These are phyloP conservation scores for Aspergillus bridgeri DNA, from an alignment of 495 filamentous ascomycete genomes.

Conservation along the genomic window DNA sequence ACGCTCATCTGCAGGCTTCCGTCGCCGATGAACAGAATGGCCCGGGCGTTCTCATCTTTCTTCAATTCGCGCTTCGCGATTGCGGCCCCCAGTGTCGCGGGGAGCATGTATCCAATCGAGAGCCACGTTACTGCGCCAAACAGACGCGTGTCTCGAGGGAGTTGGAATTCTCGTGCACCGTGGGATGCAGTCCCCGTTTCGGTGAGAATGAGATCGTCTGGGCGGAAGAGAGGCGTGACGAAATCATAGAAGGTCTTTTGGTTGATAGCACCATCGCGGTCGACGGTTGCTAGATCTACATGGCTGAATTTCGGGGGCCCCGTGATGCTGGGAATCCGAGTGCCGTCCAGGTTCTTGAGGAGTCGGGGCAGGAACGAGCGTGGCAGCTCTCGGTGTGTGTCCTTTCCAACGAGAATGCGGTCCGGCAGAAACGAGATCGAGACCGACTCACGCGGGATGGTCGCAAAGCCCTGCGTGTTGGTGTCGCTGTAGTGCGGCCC, in stretches of 20 bases:
- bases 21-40: slow-evolving; percentile 74
- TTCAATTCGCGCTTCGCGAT: slow-evolving; percentile 35
- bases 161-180: slow-evolving; percentile 28
- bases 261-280: slow-evolving; percentile 19
- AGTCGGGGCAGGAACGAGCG: slow-evolving; percentile 18
- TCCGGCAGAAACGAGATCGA: slow-evolving; percentile 28
- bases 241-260: slow-evolving; percentile 33
- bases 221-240: slow-evolving; percentile 27
- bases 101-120: slow-evolving; percentile 48
- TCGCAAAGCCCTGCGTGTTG: slow-evolving; percentile 33
- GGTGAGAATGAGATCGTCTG: slow-evolving; percentile 38
- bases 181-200: slow-evolving; percentile 40
- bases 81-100: slow-evolving; percentile 45
- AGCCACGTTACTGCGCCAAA: slow-evolving; percentile 40
- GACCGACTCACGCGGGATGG: slow-evolving; percentile 22
- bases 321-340: slow-evolving; percentile 13
- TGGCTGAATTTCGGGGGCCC: slow-evolving; percentile 13
- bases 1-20: slow-evolving; percentile 75
- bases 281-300: slow-evolving; percentile 11
- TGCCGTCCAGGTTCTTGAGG: slow-evolving; percentile 19
- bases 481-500: slow-evolving; percentile 36
- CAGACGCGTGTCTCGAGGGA: slow-evolving; percentile 27
- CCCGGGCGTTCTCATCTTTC: background rate
- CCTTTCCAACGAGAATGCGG: slow-evolving; percentile 28
- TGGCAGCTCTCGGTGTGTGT: slow-evolving; percentile 25